Percentiles rank a stretch among this genome's conserved stretches.
These are phyloP conservation scores for Beta lomatogona DNA, from an alignment of 179 eudicot genomes.

Conservation along the genomic window DNA sequence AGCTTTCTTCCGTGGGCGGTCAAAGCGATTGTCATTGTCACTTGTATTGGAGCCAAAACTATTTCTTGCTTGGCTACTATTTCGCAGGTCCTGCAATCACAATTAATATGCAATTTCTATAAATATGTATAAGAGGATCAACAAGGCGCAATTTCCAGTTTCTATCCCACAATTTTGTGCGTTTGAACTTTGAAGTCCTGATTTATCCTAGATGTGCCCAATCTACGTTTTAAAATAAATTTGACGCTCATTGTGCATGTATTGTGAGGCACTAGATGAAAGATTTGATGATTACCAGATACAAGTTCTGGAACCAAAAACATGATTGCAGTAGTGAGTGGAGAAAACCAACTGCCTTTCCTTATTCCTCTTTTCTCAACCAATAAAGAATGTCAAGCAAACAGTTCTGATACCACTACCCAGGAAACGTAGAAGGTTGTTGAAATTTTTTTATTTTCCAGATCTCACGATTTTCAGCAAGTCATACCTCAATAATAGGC, in stretches of 20 bases:
- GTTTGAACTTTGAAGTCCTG: background rate
- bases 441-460: background rate
- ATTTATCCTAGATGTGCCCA: background rate
- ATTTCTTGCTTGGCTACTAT: slow-evolving; percentile 59
- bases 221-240: background rate
- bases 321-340: background rate
- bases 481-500: background rate
- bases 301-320: background rate
- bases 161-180: slow-evolving; percentile 14
- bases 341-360: background rate
- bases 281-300: background rate
- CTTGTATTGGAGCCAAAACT: slow-evolving; percentile 74
- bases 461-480: background rate
- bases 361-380: background rate
- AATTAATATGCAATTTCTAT: background rate
- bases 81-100: slow-evolving; percentile 53
- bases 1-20: slow-evolving; percentile 48
- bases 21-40: slow-evolving; percentile 54
- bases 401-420: background rate
- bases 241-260: background rate
- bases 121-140: background rate
- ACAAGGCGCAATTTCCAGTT: slow-evolving; percentile 13
- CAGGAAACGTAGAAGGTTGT: background rate
- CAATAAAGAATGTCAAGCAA: background rate
- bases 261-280: background rate